A percentile compares a stretch with the other conserved stretches of the same genome.
phyloP scores from a whole-genome alignment of 176 grass and related monocot species.

The Zoysia japonica region DNA sequence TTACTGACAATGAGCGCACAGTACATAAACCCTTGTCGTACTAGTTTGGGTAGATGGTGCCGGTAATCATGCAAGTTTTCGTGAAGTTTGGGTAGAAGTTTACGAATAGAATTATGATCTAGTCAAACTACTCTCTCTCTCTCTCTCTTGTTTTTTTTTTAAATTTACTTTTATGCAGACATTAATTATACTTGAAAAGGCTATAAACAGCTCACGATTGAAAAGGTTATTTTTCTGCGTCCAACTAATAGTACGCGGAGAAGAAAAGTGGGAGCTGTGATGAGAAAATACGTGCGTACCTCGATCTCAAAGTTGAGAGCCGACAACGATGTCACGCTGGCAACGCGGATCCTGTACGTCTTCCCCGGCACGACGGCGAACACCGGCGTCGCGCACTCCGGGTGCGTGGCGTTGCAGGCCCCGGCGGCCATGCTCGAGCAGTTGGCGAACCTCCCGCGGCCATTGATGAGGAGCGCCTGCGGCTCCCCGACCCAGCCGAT shows the following conservation, averaged over 20 bases:
- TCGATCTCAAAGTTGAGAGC: conserved; percentile 92
- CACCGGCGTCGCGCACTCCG: conserved; percentile 55
- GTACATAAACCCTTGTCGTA: too few species aligned
- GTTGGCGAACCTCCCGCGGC: conserved; percentile 56
- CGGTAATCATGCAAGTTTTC: too few species aligned
- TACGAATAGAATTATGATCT: too few species aligned
- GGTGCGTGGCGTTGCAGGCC: conserved; percentile 36
- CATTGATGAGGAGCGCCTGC: conserved; percentile 76
- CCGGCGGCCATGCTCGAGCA: conserved; percentile 36
- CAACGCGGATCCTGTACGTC: conserved; percentile 79
- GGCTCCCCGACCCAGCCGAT: conserved; percentile 73
- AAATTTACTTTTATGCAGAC: too few species aligned
- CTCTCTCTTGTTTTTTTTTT: too few species aligned
- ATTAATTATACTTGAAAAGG: too few species aligned
- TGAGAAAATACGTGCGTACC: conserved; percentile 31
- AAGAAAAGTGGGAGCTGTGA: not conserved
- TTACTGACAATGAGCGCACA: not conserved
- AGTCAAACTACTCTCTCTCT: too few species aligned
- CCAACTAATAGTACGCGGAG: not conserved
- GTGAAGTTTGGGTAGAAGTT: too few species aligned
- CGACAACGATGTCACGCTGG: conserved; percentile 72
- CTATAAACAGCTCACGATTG: too few species aligned
- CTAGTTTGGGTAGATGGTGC: too few species aligned
- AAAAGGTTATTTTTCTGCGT: not conserved
- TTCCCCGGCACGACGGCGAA: conserved; percentile 70